Percentiles rank a stretch among this genome's conserved stretches.
phyloP scores from a whole-genome alignment of 257 asterid genomes.

The Cinchona pubescens region DNA sequence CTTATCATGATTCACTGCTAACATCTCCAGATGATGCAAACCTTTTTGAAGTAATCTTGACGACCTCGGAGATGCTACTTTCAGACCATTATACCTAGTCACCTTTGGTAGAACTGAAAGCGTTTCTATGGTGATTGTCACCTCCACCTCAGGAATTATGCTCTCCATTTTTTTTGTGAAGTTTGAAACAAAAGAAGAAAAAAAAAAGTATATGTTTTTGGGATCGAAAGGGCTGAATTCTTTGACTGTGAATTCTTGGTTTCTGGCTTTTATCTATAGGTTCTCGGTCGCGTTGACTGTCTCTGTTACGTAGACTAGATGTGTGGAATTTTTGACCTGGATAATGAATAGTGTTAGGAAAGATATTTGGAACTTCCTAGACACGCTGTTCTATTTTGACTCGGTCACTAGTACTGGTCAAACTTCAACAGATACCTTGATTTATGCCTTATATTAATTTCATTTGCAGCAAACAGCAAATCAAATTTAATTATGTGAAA shows the following conservation, averaged over 20 bases:
- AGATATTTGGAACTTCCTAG: constrained; percentile 1
- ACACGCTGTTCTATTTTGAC: constrained; percentile 7
- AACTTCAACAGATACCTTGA: not conserved
- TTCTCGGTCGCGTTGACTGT: not conserved
- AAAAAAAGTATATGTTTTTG: not conserved
- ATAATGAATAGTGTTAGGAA: not conserved
- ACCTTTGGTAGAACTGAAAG: not conserved
- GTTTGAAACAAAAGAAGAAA: too few relatives aligned
- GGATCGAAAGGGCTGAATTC: too few relatives aligned
- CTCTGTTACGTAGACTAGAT: too few relatives aligned
- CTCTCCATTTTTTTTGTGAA: constrained; percentile 11
- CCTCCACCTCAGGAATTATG: not conserved
- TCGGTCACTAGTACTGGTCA: not conserved
- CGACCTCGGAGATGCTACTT: constrained; percentile 8
- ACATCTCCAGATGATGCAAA: constrained; percentile 5
- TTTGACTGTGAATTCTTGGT: not conserved
- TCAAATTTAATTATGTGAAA: too few relatives aligned
- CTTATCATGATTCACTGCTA: not conserved
- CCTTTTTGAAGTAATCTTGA: not conserved
- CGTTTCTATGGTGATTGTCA: not conserved
- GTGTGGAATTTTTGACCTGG: too few relatives aligned
- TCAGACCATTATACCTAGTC: not conserved
- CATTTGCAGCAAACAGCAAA: not conserved
- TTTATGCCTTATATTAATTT: not conserved
- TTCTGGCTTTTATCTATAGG: not conserved